Evolutionary conservation across 2,329 filamentous ascomycete genomes (phyloP).

Genomic region (Shiraia bambusicola): DNA sequence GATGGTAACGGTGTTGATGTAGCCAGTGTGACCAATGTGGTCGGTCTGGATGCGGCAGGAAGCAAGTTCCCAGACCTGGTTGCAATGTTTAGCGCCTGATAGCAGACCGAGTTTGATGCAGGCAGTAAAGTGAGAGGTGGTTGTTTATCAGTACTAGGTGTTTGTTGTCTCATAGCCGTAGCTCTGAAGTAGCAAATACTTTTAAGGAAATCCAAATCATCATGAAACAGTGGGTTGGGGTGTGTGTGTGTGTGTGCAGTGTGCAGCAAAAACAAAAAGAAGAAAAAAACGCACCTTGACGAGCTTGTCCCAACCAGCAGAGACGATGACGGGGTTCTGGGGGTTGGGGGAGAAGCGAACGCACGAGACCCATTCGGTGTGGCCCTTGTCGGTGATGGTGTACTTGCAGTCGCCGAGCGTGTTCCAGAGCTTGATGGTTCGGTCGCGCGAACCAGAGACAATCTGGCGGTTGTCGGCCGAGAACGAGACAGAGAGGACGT

Average conservation of each 20-base stretch:
- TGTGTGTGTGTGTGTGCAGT: background rate
- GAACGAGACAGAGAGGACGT: constrained; percentile 99
- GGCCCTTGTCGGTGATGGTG: constrained; percentile 99
- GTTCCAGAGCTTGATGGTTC: constrained; percentile 99
- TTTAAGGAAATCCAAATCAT: constrained; percentile 78
- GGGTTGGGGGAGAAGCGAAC: constrained; percentile 99
- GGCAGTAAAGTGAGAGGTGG: constrained; percentile 1
- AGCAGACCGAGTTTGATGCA: background rate
- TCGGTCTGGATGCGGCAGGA: constrained; percentile 99
- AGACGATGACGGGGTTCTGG: constrained; percentile 99
- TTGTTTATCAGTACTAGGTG: constrained; percentile 78
- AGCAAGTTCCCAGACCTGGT: constrained; percentile 96
- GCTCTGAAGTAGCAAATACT: constrained; percentile 99
- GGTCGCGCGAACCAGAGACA: constrained; percentile 96
- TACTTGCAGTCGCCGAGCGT: constrained; percentile 99
- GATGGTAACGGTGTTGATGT: constrained; percentile 99
- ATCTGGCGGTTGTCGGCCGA: constrained; percentile 99
- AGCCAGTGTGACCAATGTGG: constrained; percentile 99
- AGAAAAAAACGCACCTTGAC: constrained; percentile 85
- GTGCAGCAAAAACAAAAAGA: too few species aligned
- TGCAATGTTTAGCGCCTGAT: constrained; percentile 30
- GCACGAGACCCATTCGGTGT: constrained; percentile 99
- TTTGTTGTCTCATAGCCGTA: constrained; percentile 96
- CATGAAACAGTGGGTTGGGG: constrained; percentile 64
- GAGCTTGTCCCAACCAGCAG: constrained; percentile 98